phyloP scores from a whole-genome alignment of 179 eudicot genomes.

The Spergularia azorica region DNA sequence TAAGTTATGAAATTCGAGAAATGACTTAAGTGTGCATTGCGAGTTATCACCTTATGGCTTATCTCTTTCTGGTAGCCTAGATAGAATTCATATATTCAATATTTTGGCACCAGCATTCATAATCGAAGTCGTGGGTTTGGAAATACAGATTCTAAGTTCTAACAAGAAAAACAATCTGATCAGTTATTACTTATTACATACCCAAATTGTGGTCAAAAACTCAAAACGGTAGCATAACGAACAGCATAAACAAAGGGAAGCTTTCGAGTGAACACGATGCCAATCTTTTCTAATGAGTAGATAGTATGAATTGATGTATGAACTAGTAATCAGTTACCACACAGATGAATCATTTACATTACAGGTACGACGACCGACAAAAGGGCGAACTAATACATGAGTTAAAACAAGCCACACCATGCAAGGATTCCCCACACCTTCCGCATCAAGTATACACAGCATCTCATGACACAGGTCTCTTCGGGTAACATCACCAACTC shows the following conservation, averaged over 20 bases:
- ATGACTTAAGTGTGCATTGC: too few relatives aligned
- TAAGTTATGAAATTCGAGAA: too few relatives aligned
- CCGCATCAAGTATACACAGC: slow-evolving; percentile 10
- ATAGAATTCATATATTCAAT: too few relatives aligned
- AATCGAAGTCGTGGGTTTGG: too few relatives aligned
- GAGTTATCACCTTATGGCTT: too few relatives aligned
- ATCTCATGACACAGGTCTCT: slow-evolving; percentile 2
- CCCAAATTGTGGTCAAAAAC: background rate
- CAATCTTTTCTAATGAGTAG: background rate
- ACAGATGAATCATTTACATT: slow-evolving; percentile 20
- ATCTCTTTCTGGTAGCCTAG: too few relatives aligned
- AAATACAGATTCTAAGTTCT: too few relatives aligned
- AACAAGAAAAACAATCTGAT: too few relatives aligned
- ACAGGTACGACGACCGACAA: slow-evolving; percentile 19
- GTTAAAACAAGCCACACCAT: background rate
- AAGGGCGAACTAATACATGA: background rate
- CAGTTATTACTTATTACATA: too few relatives aligned
- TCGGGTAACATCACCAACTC: slow-evolving; percentile 6
- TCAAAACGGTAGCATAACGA: background rate
- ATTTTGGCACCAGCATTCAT: too few relatives aligned
- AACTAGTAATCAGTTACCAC: background rate
- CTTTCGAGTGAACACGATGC: background rate
- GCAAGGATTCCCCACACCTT: slow-evolving; percentile 2
- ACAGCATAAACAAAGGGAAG: background rate
- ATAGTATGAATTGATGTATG: background rate